Base-by-base conservation (phyloP, 495 filamentous ascomycete species). In the Tuber brumale region DNA sequence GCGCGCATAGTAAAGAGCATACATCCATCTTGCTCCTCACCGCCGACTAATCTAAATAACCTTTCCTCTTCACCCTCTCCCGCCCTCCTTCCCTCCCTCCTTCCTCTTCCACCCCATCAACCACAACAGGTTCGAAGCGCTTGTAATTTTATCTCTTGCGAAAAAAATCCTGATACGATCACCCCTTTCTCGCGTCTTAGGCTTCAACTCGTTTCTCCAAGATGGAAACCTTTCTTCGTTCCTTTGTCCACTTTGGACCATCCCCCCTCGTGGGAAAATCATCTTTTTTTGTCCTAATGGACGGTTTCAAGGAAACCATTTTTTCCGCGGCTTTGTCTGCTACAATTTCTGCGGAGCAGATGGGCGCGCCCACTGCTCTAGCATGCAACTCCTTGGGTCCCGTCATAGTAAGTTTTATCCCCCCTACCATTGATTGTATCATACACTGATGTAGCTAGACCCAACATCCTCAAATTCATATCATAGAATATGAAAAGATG, bases 401-500 rank as follows among this genome's bases (percentile, higher is more conserved):
- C n/a, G 57, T 66, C 57, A 66, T 66, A 66, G 57, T 66, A 66
- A 66, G 57, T 31, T 66, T 66, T 31, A 66, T 31, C n/a, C 12
- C 10, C 1, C n/a, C 7, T 66, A 6, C 27, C 57, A 21, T 18
- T 12, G 57, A 66, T 66, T 66, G 57, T 18, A 66, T 31, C 57
- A 31, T 66, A 27, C 27, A 14, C 57, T 66, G 12, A 66, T 31
- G 27, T 14, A 31, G 8, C 57, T 18, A 66, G 57, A 66, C 57
- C 57, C 57, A 12, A 66, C 57, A 66, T 31, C 57, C 57, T 14
- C n/a, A 1, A 31, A 66, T 66, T 66, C 57, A 66, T 66, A 66
- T 66, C 57, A 14, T 66, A 66, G 57, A 66, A 66, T 66, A 66
- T 66, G n/a, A 66, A 66, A 66, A 31, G 57, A 66, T 31, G 57